Evolutionary conservation across 176 grass and related monocot species (phyloP).

Genomic region (Tuctoria greenei): DNA sequence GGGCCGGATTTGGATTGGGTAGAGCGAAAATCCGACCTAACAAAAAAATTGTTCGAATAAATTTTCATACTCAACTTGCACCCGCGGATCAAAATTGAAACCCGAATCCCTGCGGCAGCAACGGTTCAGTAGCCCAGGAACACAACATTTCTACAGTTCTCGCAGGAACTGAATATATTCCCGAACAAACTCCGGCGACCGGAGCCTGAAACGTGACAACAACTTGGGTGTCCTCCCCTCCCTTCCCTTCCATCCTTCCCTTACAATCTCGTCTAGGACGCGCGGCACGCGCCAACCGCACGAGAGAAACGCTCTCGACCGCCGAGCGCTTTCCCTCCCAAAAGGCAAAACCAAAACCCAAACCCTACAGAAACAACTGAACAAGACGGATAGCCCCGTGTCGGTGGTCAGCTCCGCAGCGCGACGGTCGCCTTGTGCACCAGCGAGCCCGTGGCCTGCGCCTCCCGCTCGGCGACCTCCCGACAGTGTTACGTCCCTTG

Average conservation of each 20-base stretch:
- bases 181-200: background rate
- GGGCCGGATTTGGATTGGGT: too few relatives aligned
- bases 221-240: constrained; percentile 6
- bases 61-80: too few relatives aligned
- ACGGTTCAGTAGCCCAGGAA: constrained; percentile 19
- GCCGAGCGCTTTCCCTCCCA: background rate
- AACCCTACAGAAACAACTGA: background rate
- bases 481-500: background rate
- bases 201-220: constrained; percentile 29
- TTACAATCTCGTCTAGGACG: constrained; percentile 14
- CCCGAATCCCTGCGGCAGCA: too few relatives aligned
- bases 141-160: background rate
- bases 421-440: constrained; percentile 55
- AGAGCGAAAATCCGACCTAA: too few relatives aligned
- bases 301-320: constrained; percentile 14
- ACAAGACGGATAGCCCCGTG: background rate
- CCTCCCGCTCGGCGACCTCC: constrained; percentile 47
- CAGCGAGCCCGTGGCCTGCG: constrained; percentile 50
- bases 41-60: too few relatives aligned
- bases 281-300: background rate
- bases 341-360: background rate
- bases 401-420: constrained; percentile 40
- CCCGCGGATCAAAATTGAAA: too few relatives aligned
- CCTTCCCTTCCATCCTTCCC: background rate
- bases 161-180: constrained; percentile 32